phyloP scores from a whole-genome alignment of 2,329 filamentous ascomycete genomes.

The Lachnellula cervina region DNA sequence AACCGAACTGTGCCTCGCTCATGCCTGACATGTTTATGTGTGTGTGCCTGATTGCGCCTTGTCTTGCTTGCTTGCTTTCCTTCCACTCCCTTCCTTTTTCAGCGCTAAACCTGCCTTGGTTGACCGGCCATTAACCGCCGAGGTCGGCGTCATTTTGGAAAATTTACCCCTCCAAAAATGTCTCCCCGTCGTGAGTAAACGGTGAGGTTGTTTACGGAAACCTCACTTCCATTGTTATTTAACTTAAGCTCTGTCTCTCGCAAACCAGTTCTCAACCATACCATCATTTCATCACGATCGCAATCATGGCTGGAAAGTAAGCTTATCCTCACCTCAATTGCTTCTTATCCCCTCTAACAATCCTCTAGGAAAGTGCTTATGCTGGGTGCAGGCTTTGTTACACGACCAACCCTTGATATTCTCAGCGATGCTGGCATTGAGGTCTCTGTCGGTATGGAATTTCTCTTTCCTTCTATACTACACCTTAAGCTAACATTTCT shows the following conservation, averaged over 20 bases:
- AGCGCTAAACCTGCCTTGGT: too few species aligned
- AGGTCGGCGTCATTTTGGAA: too few species aligned
- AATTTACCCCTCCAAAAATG: conserved; percentile 22
- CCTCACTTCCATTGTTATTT: neutral
- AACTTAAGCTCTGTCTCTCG: neutral
- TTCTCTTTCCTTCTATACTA: neutral
- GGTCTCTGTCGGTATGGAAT: conserved; percentile 49
- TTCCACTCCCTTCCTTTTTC: too few species aligned
- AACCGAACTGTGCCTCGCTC: too few species aligned
- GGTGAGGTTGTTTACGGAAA: conserved; percentile 1
- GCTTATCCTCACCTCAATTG: neutral
- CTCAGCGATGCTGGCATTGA: conserved; percentile 51
- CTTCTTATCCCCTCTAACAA: conserved; percentile 1
- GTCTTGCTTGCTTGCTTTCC: too few species aligned
- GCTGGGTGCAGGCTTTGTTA: conserved; percentile 49
- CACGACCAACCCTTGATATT: conserved; percentile 54
- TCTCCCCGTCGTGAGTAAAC: conserved; percentile 17
- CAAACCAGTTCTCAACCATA: neutral
- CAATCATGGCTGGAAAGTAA: conserved; percentile 25
- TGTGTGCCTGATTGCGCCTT: too few species aligned
- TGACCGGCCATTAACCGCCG: neutral
- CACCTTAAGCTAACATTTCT: neutral
- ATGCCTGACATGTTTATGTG: too few species aligned
- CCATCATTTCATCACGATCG: neutral
- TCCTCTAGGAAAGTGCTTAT: conserved; percentile 38